phyloP scores from a whole-genome alignment of 495 filamentous ascomycete genomes.

The Penicillium pulvis region DNA sequence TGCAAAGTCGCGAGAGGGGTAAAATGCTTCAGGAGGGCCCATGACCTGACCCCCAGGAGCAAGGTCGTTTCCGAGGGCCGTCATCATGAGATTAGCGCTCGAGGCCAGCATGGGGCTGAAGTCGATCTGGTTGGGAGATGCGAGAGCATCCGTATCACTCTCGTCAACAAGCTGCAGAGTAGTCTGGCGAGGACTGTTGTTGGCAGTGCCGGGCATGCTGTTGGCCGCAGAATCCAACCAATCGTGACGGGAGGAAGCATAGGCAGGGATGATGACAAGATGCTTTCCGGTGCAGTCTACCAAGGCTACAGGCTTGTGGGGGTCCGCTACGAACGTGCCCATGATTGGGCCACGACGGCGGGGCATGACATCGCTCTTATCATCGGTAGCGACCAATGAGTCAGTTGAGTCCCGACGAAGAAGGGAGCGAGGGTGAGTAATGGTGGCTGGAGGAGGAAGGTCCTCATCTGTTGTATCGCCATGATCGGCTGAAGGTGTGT shows the following conservation, averaged over 20 bases:
- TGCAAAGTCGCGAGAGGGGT: conserved; percentile 62
- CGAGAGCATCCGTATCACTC: conserved; percentile 53
- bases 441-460: conserved; percentile 57
- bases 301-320: conserved; percentile 72
- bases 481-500: conserved; percentile 65
- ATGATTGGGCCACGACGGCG: conserved; percentile 57
- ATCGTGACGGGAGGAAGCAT: conserved; percentile 50
- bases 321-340: conserved; percentile 56
- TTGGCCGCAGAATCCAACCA: conserved; percentile 51
- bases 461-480: conserved; percentile 88
- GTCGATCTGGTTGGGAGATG: conserved; percentile 47
- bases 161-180: conserved; percentile 53
- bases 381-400: conserved; percentile 50
- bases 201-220: conserved; percentile 53
- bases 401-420: conserved; percentile 55
- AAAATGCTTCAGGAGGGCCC: conserved; percentile 77
- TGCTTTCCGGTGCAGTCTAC: conserved; percentile 69
- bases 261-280: conserved; percentile 66
- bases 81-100: conserved; percentile 76
- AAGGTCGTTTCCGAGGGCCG: conserved; percentile 58
- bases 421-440: conserved; percentile 57
- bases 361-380: conserved; percentile 53
- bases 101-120: conserved; percentile 65
- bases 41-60: conserved; percentile 66
- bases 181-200: conserved; percentile 54